Conservation (phyloP, 306 rosid species). For the Vigna mungo region DNA sequence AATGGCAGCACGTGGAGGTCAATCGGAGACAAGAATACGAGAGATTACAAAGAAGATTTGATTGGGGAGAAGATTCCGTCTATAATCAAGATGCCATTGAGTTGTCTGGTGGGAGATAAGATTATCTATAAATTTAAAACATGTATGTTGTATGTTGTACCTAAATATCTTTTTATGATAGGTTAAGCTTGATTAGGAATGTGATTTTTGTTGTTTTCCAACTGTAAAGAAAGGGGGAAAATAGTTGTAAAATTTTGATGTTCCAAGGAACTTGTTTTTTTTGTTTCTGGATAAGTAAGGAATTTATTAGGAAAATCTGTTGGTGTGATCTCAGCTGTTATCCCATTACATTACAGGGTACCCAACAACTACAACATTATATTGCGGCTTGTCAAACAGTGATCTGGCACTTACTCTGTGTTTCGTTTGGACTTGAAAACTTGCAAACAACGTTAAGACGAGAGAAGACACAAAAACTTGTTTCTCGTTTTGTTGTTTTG, state of each 20-base stretch:
- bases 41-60: conserved; percentile 90
- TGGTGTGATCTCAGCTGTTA: conserved; percentile 14
- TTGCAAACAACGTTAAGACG: no score
- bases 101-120: conserved; percentile 91
- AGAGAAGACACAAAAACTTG: no score
- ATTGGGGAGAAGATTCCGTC: conserved; percentile 97
- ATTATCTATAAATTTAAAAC: conserved; percentile 31
- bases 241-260: conserved; percentile 27
- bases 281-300: not conserved
- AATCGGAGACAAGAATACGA: conserved; percentile 88
- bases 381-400: not conserved
- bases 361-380: not conserved
- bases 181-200: conserved; percentile 45
- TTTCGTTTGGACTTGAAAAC: no score
- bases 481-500: no score
- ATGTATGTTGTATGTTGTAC: conserved; percentile 11
- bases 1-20: conserved; percentile 95
- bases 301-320: conserved; percentile 29
- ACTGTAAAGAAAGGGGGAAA: conserved; percentile 35
- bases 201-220: conserved; percentile 33
- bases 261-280: conserved; percentile 8
- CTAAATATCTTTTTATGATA: conserved; percentile 47
- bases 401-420: not conserved
- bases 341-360: not conserved
- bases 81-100: conserved; percentile 92